Base-by-base conservation (phyloP, 2,329 filamentous ascomycete genomes). In the Exophiala phaeomuriformis region DNA sequence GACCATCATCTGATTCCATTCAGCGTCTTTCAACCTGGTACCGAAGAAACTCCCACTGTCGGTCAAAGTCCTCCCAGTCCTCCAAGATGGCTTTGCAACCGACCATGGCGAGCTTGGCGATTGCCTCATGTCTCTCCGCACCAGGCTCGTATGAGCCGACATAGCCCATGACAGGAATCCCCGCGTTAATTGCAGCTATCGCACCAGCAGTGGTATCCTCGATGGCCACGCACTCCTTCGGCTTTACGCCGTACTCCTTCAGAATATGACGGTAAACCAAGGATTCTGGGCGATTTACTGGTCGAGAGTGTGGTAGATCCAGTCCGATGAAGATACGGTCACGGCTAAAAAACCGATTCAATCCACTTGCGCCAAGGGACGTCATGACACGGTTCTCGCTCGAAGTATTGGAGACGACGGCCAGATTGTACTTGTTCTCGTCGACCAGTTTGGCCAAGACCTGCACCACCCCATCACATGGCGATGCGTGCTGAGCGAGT, bases 171-270 rank as follows among this genome's bases (percentile, higher is more conserved):
- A 86, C 83, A 58, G 82, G 85, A 66, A 95, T 93, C 47, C 82
- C 82, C 12, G 90, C 90, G 56, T 86, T 79, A 65, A 84, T 82
- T 54, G 83, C 85, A 61, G 86, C 88, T 53, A 86, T 80, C 41
- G 87, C 86, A 57, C 90, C 90, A 63, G 84, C 89, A 79, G 87
- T 88, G 77, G 84, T 88, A 75, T 95, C 90, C 77, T 95, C 90
- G 55, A 95, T 81, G 28, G 90, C 86, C 32, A 95, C 77, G 61
- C 80, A 83, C 76, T 94, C 84, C 44, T 75, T 74, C 1, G 88
- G 75, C 64, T 78, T 80, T 72, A 85, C 85, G 57, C 84, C 85
- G 48, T 94, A 77, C 67, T 81, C 74, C 71, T 89, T 73, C 67
- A 90, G 80, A 27, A 90, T 86, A 69, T 85, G 79, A 60, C 89